phyloP scores from a whole-genome alignment of 805 yeast genomes.

The Metschnikowia santaceciliae region DNA sequence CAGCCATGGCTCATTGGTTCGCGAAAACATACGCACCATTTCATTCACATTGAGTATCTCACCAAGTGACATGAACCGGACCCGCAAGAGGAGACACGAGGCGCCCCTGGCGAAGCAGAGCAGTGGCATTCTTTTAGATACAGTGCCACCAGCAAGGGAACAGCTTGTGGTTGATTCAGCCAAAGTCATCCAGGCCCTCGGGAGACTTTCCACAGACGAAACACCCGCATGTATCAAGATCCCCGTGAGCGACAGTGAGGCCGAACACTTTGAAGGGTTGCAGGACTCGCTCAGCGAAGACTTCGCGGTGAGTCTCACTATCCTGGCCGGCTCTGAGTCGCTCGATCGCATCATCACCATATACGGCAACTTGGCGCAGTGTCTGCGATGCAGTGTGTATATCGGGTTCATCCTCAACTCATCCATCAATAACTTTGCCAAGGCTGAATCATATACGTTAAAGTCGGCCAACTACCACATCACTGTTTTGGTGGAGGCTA shows the following conservation, averaged over 20 bases:
- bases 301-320: background rate
- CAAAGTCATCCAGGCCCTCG: slow-evolving; percentile 24
- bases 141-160: background rate
- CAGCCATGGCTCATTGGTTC: background rate
- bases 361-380: slow-evolving; percentile 23
- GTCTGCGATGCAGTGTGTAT: slow-evolving; percentile 24
- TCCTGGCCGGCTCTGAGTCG: background rate
- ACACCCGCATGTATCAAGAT: slow-evolving; percentile 17
- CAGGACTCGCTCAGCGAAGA: slow-evolving; percentile 18
- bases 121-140: background rate
- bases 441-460: slow-evolving; percentile 25
- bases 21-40: slow-evolving; percentile 1
- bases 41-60: background rate
- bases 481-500: slow-evolving; percentile 11
- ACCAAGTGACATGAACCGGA: background rate
- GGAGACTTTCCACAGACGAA: slow-evolving; percentile 13
- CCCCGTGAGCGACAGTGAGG: slow-evolving; percentile 24
- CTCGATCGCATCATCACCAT: slow-evolving; percentile 31
- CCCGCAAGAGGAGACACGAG: slow-evolving; percentile 9
- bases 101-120: background rate
- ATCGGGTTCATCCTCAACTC: slow-evolving; percentile 25
- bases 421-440: slow-evolving; percentile 24
- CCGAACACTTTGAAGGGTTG: slow-evolving; percentile 20
- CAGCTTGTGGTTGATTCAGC: slow-evolving; percentile 20
- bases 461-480: slow-evolving; percentile 29